These are phyloP conservation scores for Pseudogymnoascus sp. DNA, from an alignment of 2,329 filamentous ascomycete genomes.

Conservation along the genomic window DNA sequence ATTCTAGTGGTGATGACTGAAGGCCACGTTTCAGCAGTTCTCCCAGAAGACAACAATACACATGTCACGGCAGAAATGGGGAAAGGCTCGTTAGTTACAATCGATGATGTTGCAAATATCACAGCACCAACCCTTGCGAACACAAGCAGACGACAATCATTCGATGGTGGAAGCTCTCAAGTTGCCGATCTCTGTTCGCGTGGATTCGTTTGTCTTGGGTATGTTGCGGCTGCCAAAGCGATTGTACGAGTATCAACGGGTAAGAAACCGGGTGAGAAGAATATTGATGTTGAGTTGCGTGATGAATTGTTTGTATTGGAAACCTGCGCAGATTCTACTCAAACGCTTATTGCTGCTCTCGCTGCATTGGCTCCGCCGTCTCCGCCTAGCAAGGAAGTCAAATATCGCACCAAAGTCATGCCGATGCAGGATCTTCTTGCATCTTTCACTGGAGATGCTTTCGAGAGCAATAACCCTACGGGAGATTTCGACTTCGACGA, in stretches of 20 bases:
- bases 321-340: slow-evolving; percentile 93
- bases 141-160: slow-evolving; percentile 22
- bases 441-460: slow-evolving; percentile 82
- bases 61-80: slow-evolving; percentile 59
- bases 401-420: slow-evolving; percentile 80
- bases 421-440: slow-evolving; percentile 82
- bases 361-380: slow-evolving; percentile 76
- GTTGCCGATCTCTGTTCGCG: slow-evolving; percentile 49
- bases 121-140: slow-evolving; percentile 4
- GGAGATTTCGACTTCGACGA: slow-evolving; percentile 56
- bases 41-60: slow-evolving; percentile 58
- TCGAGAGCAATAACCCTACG: slow-evolving; percentile 52
- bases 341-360: slow-evolving; percentile 74
- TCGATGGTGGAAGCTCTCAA: slow-evolving; percentile 34
- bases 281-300: slow-evolving; percentile 69
- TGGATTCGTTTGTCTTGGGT: slow-evolving; percentile 81
- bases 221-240: slow-evolving; percentile 72
- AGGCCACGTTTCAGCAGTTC: slow-evolving; percentile 57
- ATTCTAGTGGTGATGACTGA: slow-evolving; percentile 71
- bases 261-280: slow-evolving; percentile 50
- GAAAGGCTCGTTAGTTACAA: slow-evolving; percentile 74
- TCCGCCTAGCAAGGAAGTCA: slow-evolving; percentile 71
- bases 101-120: slow-evolving; percentile 59
- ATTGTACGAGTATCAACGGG: slow-evolving; percentile 41
- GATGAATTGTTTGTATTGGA: slow-evolving; percentile 86